Evolutionary conservation across 2,329 filamentous ascomycete genomes (phyloP).

Genomic region (Fusarium nelsonii): DNA sequence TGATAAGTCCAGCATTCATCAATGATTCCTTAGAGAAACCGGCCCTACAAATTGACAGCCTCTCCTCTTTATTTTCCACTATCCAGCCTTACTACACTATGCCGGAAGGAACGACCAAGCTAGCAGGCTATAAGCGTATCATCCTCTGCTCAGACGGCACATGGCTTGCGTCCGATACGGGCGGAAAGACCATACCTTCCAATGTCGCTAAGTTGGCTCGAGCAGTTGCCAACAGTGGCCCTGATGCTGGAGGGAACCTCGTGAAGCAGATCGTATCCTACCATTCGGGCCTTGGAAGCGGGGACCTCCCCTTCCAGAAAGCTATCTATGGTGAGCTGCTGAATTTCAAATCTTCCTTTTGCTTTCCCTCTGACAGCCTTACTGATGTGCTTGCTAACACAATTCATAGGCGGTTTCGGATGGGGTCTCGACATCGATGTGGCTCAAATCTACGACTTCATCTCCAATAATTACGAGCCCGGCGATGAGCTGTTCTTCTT

Average conservation of each 20-base stretch:
- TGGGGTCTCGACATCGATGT: not conserved
- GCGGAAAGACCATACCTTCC: not conserved
- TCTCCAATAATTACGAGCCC: not conserved
- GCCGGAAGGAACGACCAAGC: not conserved
- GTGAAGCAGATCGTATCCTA: not conserved
- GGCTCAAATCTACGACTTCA: not conserved
- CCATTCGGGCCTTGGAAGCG: not conserved
- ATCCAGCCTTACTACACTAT: not conserved
- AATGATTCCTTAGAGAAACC: not conserved
- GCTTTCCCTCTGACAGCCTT: not conserved
- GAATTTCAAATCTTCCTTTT: not conserved
- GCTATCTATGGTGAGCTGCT: not conserved
- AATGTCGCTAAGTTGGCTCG: not conserved
- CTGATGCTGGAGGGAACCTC: not conserved
- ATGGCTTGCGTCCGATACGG: not conserved
- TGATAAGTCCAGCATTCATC: not conserved
- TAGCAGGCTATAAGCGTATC: not conserved
- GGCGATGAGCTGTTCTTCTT: not conserved
- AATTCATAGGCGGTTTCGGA: not conserved
- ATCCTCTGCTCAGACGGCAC: not conserved
- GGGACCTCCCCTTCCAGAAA: not conserved
- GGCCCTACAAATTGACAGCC: not conserved
- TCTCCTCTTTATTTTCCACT: not conserved
- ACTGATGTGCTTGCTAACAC: not conserved
- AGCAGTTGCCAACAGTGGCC: not conserved